phyloP scores from a whole-genome alignment of 2,329 filamentous ascomycete species.

The Aspergillus uvarum region DNA sequence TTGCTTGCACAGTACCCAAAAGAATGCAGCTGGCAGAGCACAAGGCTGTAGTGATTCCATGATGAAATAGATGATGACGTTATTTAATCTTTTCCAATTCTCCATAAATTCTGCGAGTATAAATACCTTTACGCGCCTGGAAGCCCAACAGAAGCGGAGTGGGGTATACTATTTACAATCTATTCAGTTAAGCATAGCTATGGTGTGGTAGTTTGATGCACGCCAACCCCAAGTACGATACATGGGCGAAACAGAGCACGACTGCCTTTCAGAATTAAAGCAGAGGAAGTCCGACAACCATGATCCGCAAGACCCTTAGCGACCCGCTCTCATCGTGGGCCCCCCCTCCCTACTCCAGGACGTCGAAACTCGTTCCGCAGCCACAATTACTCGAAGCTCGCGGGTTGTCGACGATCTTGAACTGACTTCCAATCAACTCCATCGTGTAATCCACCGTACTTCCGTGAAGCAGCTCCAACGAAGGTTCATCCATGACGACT shows the following conservation, averaged over 20 bases:
- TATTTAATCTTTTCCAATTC: neutral
- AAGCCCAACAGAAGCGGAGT: conserved; percentile 9
- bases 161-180: conserved; percentile 26
- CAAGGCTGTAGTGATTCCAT: conserved; percentile 17
- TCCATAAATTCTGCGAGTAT: neutral
- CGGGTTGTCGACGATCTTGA: conserved; percentile 94
- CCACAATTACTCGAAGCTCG: conserved; percentile 90
- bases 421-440: conserved; percentile 92
- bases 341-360: conserved; percentile 37
- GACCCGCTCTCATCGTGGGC: neutral
- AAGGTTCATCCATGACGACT: conserved; percentile 84
- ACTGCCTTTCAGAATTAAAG: neutral
- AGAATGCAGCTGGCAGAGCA: conserved; percentile 10
- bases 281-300: neutral
- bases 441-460: conserved; percentile 96
- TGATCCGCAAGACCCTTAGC: conserved; percentile 48
- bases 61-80: conserved; percentile 25
- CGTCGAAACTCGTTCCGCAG: conserved; percentile 96
- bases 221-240: conserved; percentile 17
- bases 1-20: conserved; percentile 12
- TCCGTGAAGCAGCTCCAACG: conserved; percentile 82
- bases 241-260: conserved; percentile 15
- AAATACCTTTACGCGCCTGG: neutral
- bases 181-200: neutral
- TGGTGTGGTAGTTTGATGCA: neutral